These are phyloP conservation scores for Sporothrix inflata DNA, from an alignment of 2,329 filamentous ascomycete species.

Conservation along the genomic window DNA sequence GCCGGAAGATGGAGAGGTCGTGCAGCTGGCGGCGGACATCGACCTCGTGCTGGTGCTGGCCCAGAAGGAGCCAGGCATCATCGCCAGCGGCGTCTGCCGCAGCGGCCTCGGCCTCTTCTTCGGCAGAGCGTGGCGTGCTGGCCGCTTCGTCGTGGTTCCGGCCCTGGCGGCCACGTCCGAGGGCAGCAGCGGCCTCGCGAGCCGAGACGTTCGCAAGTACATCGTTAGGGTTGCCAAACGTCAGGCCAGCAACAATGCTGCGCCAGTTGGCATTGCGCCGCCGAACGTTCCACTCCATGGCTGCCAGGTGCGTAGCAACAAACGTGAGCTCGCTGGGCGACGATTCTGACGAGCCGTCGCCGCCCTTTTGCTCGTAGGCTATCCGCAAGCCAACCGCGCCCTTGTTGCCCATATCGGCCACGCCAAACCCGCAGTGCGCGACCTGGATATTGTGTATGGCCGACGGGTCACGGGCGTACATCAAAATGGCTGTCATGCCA, in stretches of 20 bases:
- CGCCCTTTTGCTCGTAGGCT: constrained; percentile 55
- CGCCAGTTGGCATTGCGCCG: constrained; percentile 87
- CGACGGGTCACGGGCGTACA: constrained; percentile 71
- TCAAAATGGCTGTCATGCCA: constrained; percentile 87
- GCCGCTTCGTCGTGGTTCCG: constrained; percentile 34
- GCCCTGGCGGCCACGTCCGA: constrained; percentile 27
- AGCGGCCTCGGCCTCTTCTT: constrained; percentile 45
- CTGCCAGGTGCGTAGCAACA: constrained; percentile 83
- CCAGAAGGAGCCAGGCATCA: constrained; percentile 43
- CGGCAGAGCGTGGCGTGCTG: constrained; percentile 32
- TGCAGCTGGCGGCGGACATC: constrained; percentile 46
- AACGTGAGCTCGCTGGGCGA: constrained; percentile 72
- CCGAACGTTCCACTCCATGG: constrained; percentile 78
- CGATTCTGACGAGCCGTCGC: constrained; percentile 41
- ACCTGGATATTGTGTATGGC: constrained; percentile 69
- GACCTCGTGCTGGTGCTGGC: constrained; percentile 31
- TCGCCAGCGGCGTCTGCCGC: constrained; percentile 32
- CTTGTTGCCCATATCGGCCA: constrained; percentile 92
- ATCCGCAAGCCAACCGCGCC: constrained; percentile 82
- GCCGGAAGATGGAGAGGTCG: constrained; percentile 71
- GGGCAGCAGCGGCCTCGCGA: background rate
- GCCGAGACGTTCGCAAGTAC: constrained; percentile 35
- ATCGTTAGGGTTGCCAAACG: constrained; percentile 66
- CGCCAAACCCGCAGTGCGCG: constrained; percentile 82
- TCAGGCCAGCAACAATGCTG: constrained; percentile 75